These are phyloP conservation scores for Nemania diffusa DNA, from an alignment of 2,329 filamentous ascomycete genomes.

Conservation along the genomic window DNA sequence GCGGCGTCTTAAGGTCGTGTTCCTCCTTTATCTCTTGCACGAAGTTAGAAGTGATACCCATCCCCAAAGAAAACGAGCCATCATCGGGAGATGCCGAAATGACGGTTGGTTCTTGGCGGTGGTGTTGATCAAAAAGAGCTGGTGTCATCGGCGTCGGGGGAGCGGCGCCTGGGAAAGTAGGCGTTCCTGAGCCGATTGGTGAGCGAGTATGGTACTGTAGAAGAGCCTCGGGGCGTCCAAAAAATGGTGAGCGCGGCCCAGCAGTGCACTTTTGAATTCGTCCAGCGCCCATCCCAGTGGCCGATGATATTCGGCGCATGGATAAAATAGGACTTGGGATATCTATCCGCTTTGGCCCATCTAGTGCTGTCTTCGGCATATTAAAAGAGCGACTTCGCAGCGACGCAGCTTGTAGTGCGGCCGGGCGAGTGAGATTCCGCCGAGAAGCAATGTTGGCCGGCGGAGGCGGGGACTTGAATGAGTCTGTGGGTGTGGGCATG, in stretches of 20 bases:
- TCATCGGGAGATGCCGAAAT: conserved; percentile 55
- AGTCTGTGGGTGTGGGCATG: conserved; percentile 47
- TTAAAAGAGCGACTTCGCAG: conserved; percentile 57
- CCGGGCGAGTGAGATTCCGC: conserved; percentile 60
- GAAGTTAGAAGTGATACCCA: conserved; percentile 36
- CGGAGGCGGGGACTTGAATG: conserved; percentile 61
- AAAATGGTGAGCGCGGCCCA: conserved; percentile 57
- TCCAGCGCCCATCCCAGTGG: conserved; percentile 55
- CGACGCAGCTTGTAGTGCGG: conserved; percentile 59
- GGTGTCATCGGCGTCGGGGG: conserved; percentile 64
- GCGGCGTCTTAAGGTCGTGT: conserved; percentile 63
- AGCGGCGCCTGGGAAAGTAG: conserved; percentile 53
- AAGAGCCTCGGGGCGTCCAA: conserved; percentile 58
- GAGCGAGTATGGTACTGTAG: conserved; percentile 56
- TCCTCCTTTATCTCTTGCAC: conserved; percentile 50
- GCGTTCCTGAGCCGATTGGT: conserved; percentile 53
- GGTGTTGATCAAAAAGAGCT: conserved; percentile 53
- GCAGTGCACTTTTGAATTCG: conserved; percentile 56
- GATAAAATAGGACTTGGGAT: conserved; percentile 54
- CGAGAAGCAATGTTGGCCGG: conserved; percentile 65
- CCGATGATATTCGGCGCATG: conserved; percentile 66
- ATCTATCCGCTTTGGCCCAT: conserved; percentile 58
- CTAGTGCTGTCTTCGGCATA: conserved; percentile 59
- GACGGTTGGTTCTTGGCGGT: conserved; percentile 54
- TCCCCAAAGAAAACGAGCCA: conserved; percentile 48